Evolutionary conservation across 352 stramenopile genomes (phyloP).

Genomic region (Globisporangium cylindrosporum): DNA sequence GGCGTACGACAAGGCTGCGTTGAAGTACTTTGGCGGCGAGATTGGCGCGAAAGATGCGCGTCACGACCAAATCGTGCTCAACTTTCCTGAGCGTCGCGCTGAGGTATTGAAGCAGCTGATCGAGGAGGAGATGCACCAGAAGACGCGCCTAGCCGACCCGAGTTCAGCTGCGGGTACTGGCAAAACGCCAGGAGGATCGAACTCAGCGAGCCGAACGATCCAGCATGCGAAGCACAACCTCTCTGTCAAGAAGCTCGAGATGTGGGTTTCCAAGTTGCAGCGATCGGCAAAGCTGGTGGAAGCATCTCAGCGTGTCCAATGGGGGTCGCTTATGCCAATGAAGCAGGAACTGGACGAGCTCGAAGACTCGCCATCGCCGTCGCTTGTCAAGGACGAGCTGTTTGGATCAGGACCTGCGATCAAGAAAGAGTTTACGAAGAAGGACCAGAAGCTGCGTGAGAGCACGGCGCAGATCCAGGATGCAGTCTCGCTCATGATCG

Average conservation of each 20-base stretch:
- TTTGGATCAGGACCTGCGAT: constrained; percentile 63
- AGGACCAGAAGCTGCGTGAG: constrained; percentile 65
- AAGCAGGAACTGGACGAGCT: constrained; percentile 30
- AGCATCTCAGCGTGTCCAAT: constrained; percentile 71
- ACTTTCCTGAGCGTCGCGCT: constrained; percentile 68
- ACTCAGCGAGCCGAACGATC: constrained; percentile 38
- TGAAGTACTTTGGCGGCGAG: constrained; percentile 68
- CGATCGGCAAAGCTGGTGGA: constrained; percentile 78
- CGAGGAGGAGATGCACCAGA: constrained; percentile 62
- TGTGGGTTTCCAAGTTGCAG: constrained; percentile 67
- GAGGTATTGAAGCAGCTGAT: constrained; percentile 58
- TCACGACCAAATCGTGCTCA: constrained; percentile 59
- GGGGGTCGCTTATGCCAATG: constrained; percentile 37
- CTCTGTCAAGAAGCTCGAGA: constrained; percentile 74
- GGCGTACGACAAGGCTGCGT: constrained; percentile 79
- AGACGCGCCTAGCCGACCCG: constrained; percentile 21
- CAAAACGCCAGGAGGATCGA: not conserved
- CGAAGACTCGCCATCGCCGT: constrained; percentile 11
- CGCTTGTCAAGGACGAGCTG: constrained; percentile 45
- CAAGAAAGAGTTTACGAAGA: constrained; percentile 72
- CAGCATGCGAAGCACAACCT: constrained; percentile 75
- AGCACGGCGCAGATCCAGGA: constrained; percentile 53
- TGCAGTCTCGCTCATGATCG: constrained; percentile 55
- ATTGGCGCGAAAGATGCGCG: constrained; percentile 34
- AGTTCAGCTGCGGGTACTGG: not conserved